Conservation (phyloP, 2,329 filamentous ascomycete genomes). For the Fusarium temperatum region DNA sequence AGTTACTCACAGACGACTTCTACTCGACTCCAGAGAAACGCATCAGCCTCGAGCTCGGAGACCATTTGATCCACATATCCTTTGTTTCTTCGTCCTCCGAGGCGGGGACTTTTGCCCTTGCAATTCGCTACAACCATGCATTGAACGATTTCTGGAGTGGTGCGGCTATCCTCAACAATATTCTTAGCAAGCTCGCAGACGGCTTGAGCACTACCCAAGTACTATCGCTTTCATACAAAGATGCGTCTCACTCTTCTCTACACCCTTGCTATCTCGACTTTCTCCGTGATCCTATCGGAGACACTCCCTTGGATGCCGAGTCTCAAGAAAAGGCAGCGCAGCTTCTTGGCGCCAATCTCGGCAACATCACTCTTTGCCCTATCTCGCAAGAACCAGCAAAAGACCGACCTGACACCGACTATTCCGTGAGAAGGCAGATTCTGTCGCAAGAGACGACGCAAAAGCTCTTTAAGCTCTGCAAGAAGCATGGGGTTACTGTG, state of each 20-base stretch:
- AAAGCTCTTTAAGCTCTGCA: background rate
- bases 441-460: background rate
- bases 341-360: background rate
- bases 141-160: constrained; percentile 8
- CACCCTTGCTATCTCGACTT: constrained; percentile 1
- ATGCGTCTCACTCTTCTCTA: background rate
- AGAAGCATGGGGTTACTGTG: background rate
- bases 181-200: background rate
- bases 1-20: constrained; percentile 1
- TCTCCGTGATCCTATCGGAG: background rate
- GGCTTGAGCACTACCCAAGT: background rate
- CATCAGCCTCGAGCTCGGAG: background rate
- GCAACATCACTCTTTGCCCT: background rate
- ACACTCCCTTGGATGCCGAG: background rate
- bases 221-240: background rate
- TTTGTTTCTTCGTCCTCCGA: background rate
- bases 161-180: background rate
- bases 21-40: background rate
- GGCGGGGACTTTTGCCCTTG: background rate
- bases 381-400: background rate
- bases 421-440: background rate
- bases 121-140: constrained; percentile 3
- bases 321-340: background rate
- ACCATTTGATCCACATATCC: background rate
- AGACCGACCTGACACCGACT: background rate